A percentile compares a stretch with the other conserved stretches of the same genome.
These are phyloP conservation scores for Trebouxia sp. DNA, from an alignment of 139 green algal species.

Conservation along the genomic window DNA sequence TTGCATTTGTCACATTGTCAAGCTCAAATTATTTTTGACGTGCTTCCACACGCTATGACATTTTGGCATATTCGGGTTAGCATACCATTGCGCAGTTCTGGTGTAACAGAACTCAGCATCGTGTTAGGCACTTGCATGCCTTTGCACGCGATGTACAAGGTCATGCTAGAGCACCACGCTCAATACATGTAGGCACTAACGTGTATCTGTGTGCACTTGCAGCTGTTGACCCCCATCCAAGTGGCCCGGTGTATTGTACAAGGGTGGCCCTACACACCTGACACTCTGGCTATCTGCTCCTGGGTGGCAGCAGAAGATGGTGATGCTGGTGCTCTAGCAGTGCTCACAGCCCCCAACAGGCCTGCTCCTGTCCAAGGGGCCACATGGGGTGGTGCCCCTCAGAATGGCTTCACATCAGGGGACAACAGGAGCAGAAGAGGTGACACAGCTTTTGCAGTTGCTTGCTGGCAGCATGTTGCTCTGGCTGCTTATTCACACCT, in stretches of 20 bases:
- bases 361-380: not conserved
- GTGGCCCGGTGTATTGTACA: conserved; percentile 36
- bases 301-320: conserved; percentile 52
- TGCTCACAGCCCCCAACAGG: conserved; percentile 1
- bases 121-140: too few relatives aligned
- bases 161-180: too few relatives aligned
- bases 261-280: conserved; percentile 46
- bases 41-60: too few relatives aligned
- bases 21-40: too few relatives aligned
- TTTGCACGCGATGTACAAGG: too few relatives aligned
- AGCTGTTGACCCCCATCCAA: conserved; percentile 33
- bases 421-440: not conserved
- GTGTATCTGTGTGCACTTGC: not conserved
- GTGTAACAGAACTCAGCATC: too few relatives aligned
- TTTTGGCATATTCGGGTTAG: too few relatives aligned
- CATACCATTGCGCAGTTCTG: too few relatives aligned
- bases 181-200: not conserved
- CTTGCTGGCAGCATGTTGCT: not conserved
- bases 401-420: not conserved
- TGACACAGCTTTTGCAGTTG: not conserved
- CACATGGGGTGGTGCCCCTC: not conserved
- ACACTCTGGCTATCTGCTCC: conserved; percentile 51
- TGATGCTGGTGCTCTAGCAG: conserved; percentile 30
- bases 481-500: too few relatives aligned
- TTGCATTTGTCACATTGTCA: not conserved